Conservation (phyloP, 257 asterid species). For the Solanum boliviense region DNA sequence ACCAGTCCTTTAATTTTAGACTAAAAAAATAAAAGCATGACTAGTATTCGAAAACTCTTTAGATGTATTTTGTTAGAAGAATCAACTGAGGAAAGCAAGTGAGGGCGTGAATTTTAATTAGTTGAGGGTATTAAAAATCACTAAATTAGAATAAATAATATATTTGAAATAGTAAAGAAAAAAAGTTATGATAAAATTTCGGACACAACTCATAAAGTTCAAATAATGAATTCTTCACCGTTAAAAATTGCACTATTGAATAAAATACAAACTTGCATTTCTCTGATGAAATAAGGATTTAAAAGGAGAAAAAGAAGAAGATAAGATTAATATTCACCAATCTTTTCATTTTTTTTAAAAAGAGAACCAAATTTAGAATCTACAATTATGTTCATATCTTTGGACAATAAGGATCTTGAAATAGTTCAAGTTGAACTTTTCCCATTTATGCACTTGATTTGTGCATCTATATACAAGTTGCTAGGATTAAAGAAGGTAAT, state of each 20-base stretch:
- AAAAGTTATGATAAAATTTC: neutral
- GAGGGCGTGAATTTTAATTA: neutral
- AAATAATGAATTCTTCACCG: rapidly evolving
- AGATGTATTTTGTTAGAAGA: neutral
- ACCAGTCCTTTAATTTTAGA: neutral
- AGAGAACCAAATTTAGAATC: neutral
- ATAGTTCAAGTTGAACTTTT: neutral
- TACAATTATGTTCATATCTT: neutral
- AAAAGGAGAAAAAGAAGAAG: neutral
- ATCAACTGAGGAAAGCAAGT: neutral
- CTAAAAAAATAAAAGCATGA: neutral
- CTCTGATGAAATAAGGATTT: neutral
- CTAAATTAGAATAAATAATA: neutral
- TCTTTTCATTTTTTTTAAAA: neutral
- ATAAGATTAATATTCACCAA: neutral
- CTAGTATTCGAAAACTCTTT: neutral
- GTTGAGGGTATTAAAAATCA: neutral
- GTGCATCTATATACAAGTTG: neutral
- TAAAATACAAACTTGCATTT: neutral
- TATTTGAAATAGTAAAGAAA: neutral
- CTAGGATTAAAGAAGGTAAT: neutral
- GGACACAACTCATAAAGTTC: neutral
- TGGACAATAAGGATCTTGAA: neutral
- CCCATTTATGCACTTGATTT: neutral
- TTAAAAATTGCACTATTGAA: neutral